A percentile compares a stretch with the other conserved stretches of the same genome.
phyloP scores from a whole-genome alignment of 1,284 basidiomycete genomes.

The Cutaneotrichosporon daszewskae region DNA sequence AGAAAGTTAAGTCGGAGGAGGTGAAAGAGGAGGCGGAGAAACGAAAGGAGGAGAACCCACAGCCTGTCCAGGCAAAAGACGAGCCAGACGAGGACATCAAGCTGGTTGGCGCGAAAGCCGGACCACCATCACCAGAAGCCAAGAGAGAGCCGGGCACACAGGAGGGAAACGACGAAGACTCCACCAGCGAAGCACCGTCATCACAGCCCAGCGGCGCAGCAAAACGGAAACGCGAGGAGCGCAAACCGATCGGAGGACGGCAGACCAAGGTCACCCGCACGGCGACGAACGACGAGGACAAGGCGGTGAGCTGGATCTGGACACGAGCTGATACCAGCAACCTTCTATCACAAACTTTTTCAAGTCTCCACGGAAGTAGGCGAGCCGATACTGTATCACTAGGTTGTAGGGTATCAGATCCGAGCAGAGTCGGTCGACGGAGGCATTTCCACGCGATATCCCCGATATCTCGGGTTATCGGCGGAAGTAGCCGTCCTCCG shows the following conservation, averaged over 20 bases:
- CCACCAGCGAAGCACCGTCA: no score
- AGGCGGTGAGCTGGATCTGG: constrained; percentile 17
- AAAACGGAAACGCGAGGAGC: constrained; percentile 6
- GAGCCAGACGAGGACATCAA: not conserved
- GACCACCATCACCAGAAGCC: no score
- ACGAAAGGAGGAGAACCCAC: no score
- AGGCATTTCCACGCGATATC: no score
- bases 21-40: not conserved
- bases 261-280: constrained; percentile 32
- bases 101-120: no score
- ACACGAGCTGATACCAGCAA: constrained; percentile 22
- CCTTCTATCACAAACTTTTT: constrained; percentile 38
- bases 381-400: no score
- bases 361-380: constrained; percentile 26
- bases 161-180: no score
- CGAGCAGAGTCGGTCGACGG: no score
- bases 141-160: no score
- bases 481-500: no score
- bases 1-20: not conserved
- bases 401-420: no score
- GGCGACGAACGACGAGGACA: constrained; percentile 17
- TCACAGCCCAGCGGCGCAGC: not conserved
- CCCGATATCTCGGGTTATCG: no score
- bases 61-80: not conserved
- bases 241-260: constrained; percentile 21